Evolutionary conservation across 768 basidiomycete species (phyloP).

Genomic region (Boletus insuetus): DNA sequence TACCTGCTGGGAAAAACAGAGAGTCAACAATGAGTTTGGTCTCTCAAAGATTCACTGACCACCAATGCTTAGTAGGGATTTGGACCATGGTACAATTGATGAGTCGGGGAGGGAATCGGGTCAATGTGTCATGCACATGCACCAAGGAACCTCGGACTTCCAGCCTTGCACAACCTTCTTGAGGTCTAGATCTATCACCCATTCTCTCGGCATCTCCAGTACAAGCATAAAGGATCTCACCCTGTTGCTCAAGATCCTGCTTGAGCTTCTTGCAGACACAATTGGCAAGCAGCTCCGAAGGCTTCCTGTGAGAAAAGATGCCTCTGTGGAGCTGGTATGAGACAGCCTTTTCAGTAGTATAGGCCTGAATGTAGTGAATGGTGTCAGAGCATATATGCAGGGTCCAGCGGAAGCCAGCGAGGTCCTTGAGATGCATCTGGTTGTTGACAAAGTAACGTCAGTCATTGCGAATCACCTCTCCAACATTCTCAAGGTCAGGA

Average conservation of each 20-base stretch:
- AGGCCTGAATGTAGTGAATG: conserved; percentile 2
- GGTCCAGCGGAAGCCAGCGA: conserved; percentile 1
- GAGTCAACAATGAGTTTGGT: too few relatives aligned
- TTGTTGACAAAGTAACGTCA: background rate
- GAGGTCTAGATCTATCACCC: background rate
- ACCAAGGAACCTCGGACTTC: background rate
- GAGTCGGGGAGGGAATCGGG: background rate
- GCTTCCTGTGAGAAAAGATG: background rate
- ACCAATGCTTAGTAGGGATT: background rate
- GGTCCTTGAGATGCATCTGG: conserved; percentile 6
- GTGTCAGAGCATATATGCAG: background rate
- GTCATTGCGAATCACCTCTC: fast-evolving
- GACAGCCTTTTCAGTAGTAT: conserved; percentile 4
- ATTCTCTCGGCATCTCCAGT: background rate
- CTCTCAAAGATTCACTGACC: background rate
- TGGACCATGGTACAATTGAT: background rate
- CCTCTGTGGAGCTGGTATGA: conserved; percentile 11
- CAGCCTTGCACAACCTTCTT: conserved; percentile 1
- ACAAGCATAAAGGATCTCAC: background rate
- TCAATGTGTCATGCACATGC: background rate
- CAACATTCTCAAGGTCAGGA: background rate
- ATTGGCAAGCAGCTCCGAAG: background rate
- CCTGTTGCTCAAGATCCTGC: background rate
- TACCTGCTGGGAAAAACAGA: background rate
- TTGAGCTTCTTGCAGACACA: background rate